Base-by-base conservation (phyloP, 2,329 filamentous ascomycete genomes). In the Zasmidium cellare region DNA sequence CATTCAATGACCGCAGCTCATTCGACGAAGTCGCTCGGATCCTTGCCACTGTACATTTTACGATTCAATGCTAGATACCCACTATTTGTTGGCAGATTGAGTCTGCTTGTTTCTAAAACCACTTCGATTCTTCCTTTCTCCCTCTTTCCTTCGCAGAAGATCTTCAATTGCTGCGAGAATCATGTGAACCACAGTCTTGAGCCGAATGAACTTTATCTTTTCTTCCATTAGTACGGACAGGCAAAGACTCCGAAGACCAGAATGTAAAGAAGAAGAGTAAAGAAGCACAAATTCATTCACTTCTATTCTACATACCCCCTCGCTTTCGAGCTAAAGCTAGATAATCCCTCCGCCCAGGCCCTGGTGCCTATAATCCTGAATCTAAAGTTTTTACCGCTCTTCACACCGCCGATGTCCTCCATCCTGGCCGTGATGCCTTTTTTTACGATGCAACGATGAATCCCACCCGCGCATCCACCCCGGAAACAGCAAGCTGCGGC, bases 271-370 rank as follows among this genome's bases (percentile, higher is more conserved):
- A 28, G 25, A 11, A 28, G 6, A 11, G 5, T 5, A 6, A 28
- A 28, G 16, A 16, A 41, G 35, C 35, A 41, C 35, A 5, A 41
- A 41, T 9, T 11, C 35, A 41, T 18, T 41, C 7, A 16, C 35
- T 16, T 49, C 23, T 25, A 49, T 16, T 49, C 46, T 49, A 49
- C 19, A 49, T 49, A 23, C 46, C 18, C 46, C 18, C 25, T 28
- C 5, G 22, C 22, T 49, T n/a, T 49, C 16, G 14, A 23, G 11
- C 23, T 19, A 28, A 49, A 22, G 45, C 45, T 18, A 47, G 22
- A 49, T 41, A 41, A n/a, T n/a, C 25, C 55, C 55, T 57, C 55
- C 55, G 31, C 50, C 35, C 50, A 53, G 55, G 55, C 55, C 55
- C 55, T 57, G 55, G 49, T 57, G 50, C 55, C 55, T 38, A 46